Percentiles rank a stretch among this genome's conserved stretches.
These are phyloP conservation scores for Sordariomycetes sp. DNA, from an alignment of 2,329 filamentous ascomycete genomes.

Conservation along the genomic window DNA sequence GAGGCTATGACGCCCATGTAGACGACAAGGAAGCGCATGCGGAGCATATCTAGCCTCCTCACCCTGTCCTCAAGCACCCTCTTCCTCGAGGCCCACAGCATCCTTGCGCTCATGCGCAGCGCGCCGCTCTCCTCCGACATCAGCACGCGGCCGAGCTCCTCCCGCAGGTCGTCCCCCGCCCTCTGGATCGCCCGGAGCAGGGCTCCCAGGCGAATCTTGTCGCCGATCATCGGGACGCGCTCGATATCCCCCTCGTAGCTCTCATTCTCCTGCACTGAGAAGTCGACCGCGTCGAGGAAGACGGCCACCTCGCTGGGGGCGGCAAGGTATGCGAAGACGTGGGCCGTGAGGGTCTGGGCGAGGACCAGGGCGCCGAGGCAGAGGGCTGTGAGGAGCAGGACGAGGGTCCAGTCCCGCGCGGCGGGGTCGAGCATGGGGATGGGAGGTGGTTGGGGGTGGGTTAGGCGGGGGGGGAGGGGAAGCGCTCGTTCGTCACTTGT, in stretches of 20 bases:
- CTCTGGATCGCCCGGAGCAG: constrained; percentile 50
- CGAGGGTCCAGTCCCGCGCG: constrained; percentile 40
- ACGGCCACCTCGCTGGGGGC: constrained; percentile 44
- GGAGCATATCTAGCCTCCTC: constrained; percentile 43
- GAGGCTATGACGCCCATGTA: constrained; percentile 44
- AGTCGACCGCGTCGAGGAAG: constrained; percentile 47
- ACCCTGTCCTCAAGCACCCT: constrained; percentile 41
- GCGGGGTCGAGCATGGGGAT: constrained; percentile 33
- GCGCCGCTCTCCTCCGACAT: constrained; percentile 28
- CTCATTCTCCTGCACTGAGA: constrained; percentile 50
- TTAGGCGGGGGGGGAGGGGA: not conserved
- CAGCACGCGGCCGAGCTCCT: constrained; percentile 41
- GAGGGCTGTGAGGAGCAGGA: constrained; percentile 44
- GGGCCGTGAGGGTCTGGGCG: constrained; percentile 35
- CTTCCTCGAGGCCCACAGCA: constrained; percentile 46
- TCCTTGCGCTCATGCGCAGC: constrained; percentile 32
- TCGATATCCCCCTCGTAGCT: constrained; percentile 47
- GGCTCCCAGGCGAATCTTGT: constrained; percentile 44
- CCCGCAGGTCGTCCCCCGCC: constrained; percentile 45
- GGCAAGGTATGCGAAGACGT: constrained; percentile 40
- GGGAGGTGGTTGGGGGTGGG: not conserved
- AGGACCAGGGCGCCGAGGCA: constrained; percentile 40
- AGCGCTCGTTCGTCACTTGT: not conserved
- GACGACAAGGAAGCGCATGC: constrained; percentile 51
- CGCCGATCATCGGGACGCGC: constrained; percentile 43